Conservation (phyloP, 768 basidiomycete species). For the Hygrocybe coccinea region DNA sequence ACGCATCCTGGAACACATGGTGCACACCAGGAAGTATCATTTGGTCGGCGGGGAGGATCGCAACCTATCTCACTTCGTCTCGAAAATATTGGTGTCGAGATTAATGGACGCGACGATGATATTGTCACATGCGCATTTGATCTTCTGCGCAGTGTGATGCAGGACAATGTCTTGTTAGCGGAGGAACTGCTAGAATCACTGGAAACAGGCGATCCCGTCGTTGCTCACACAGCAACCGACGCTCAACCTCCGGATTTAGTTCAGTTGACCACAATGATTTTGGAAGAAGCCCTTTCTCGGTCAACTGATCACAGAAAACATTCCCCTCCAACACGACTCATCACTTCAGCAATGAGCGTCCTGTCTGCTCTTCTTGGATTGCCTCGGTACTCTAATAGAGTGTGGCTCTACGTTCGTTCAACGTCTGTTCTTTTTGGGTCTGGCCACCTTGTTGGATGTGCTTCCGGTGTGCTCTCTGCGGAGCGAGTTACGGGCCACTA, state of each 20-base stretch:
- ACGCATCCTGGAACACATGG: constrained; percentile 39
- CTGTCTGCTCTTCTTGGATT: constrained; percentile 71
- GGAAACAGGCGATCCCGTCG: constrained; percentile 52
- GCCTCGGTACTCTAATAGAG: constrained; percentile 70
- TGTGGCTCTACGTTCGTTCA: constrained; percentile 85
- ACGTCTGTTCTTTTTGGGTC: constrained; percentile 73
- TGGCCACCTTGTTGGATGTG: constrained; percentile 50
- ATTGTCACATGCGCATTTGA: constrained; percentile 72
- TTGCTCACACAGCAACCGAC: constrained; percentile 49
- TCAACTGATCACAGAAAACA: constrained; percentile 37
- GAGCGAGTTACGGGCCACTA: constrained; percentile 73
- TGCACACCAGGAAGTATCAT: constrained; percentile 50
- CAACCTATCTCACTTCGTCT: constrained; percentile 45
- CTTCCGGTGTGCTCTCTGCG: constrained; percentile 60
- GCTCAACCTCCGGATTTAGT: constrained; percentile 65
- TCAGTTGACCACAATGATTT: constrained; percentile 72
- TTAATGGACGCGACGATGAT: constrained; percentile 53
- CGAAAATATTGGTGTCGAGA: constrained; percentile 71
- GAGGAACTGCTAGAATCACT: constrained; percentile 62
- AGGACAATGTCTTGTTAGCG: constrained; percentile 62
- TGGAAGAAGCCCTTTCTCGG: constrained; percentile 71
- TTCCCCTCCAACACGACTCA: constrained; percentile 54
- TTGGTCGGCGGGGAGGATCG: constrained; percentile 40
- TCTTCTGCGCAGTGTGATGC: constrained; percentile 71
- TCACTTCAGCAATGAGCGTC: constrained; percentile 78